Conservation (phyloP, 2,329 filamentous ascomycete genomes). For the Pleurostoma richardsiae region DNA sequence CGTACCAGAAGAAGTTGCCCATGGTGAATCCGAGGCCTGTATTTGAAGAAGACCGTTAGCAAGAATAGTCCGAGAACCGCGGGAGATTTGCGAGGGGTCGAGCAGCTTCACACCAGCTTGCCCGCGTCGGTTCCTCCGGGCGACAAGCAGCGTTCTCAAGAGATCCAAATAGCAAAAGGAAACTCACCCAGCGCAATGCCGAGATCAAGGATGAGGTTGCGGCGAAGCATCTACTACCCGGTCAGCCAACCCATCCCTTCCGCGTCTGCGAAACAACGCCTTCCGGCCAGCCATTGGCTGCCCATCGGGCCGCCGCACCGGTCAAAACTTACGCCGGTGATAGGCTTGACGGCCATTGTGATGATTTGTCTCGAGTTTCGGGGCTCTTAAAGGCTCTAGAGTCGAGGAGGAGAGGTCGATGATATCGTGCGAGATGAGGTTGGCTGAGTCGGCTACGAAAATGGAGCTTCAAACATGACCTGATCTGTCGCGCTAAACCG, state of each 20-base stretch:
- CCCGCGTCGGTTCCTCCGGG: too few relatives aligned
- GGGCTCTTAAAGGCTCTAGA: not conserved
- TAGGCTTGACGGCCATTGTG: slow-evolving; percentile 52
- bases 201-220: slow-evolving; percentile 53
- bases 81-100: too few relatives aligned
- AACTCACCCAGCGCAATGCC: slow-evolving; percentile 50
- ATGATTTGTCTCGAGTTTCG: slow-evolving; percentile 4
- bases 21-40: slow-evolving; percentile 49
- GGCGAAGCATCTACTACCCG: slow-evolving; percentile 50
- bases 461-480: slow-evolving; percentile 7
- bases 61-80: too few relatives aligned
- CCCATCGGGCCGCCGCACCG: not conserved
- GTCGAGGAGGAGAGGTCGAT: slow-evolving; percentile 8
- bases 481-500: slow-evolving; percentile 8
- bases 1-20: slow-evolving; percentile 55
- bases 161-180: not conserved
- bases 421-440: not conserved
- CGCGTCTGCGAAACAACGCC: slow-evolving; percentile 8
- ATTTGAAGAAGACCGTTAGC: not conserved
- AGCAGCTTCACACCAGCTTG: too few relatives aligned
- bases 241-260: slow-evolving; percentile 23
- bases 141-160: not conserved
- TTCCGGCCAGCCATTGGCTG: not conserved
- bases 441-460: slow-evolving; percentile 1
- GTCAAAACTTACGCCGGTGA: slow-evolving; percentile 50